Evolutionary conservation across 257 asterid species (phyloP).

Genomic region (Solanum gandarillasii): DNA sequence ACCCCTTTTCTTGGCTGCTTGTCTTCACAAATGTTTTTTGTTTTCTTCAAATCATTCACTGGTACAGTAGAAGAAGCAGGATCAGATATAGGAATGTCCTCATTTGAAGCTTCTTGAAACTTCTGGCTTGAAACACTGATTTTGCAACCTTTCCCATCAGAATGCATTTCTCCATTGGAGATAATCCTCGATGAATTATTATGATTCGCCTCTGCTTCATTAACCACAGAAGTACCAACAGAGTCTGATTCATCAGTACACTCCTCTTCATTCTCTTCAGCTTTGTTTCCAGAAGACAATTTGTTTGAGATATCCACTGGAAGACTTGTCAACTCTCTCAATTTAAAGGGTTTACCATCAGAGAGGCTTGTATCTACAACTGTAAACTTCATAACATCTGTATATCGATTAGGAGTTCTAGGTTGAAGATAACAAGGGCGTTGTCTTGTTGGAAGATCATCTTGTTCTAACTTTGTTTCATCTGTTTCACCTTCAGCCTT

Average conservation of each 20-base stretch:
- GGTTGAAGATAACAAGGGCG: conserved; percentile 56
- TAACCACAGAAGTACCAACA: conserved; percentile 4
- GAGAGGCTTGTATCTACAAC: conserved; percentile 52
- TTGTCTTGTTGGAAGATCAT: conserved; percentile 25
- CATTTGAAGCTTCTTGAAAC: background rate
- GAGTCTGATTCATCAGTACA: conserved; percentile 25
- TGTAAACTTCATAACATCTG: conserved; percentile 30
- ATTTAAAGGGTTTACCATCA: conserved; percentile 19
- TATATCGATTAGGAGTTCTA: conserved; percentile 27
- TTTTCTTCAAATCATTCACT: conserved; percentile 2
- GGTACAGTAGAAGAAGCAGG: conserved; percentile 9
- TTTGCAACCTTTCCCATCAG: conserved; percentile 10
- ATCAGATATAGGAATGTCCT: conserved; percentile 2
- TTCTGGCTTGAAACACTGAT: conserved; percentile 1
- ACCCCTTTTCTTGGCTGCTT: conserved; percentile 18
- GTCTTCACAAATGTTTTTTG: conserved; percentile 14
- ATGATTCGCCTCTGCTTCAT: conserved; percentile 4
- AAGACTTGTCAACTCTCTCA: conserved; percentile 41
- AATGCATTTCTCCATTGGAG: conserved; percentile 9
- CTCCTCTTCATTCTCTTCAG: conserved; percentile 10
- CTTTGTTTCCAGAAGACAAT: background rate
- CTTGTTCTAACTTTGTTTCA: conserved; percentile 19
- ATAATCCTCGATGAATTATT: background rate
- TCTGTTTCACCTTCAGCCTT: conserved; percentile 18
- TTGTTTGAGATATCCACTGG: conserved; percentile 16